Conservation (phyloP, 169 alveolate species). For the Babesia ovata region DNA sequence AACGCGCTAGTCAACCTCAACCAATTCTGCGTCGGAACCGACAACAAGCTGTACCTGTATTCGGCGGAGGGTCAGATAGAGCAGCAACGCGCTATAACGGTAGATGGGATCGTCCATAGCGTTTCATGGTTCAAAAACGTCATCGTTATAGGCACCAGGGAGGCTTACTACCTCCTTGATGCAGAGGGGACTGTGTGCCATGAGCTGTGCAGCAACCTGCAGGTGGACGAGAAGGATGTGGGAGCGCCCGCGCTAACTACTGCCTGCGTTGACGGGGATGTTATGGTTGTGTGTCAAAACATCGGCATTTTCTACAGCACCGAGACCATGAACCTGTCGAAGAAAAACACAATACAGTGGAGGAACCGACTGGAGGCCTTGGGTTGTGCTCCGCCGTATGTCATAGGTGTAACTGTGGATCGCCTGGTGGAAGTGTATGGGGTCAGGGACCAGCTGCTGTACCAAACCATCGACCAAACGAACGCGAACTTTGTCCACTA, state of each 20-base stretch:
- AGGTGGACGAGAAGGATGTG: conserved; percentile 7
- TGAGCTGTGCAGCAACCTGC: conserved; percentile 55
- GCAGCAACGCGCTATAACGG: conserved; percentile 36
- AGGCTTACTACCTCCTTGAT: conserved; percentile 40
- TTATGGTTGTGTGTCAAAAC: conserved; percentile 67
- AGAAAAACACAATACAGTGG: conserved; percentile 67
- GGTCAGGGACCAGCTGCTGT: conserved; percentile 57
- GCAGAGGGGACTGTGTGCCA: conserved; percentile 36
- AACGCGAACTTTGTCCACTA: conserved; percentile 19
- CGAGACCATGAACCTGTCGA: conserved; percentile 54
- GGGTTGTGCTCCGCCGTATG: conserved; percentile 65
- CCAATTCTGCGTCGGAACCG: conserved; percentile 50
- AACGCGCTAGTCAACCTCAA: conserved; percentile 25
- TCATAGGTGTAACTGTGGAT: conserved; percentile 56
- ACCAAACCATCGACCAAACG: conserved; percentile 54
- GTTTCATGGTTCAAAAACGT: conserved; percentile 54
- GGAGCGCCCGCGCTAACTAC: conserved; percentile 25
- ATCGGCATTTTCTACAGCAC: conserved; percentile 66
- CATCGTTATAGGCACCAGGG: conserved; percentile 55
- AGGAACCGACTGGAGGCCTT: conserved; percentile 39
- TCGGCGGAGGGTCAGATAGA: conserved; percentile 37
- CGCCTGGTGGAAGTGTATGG: conserved; percentile 60
- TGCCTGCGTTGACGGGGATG: conserved; percentile 55
- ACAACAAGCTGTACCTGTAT: conserved; percentile 41
- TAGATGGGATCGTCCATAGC: conserved; percentile 26